These are phyloP conservation scores for Leccinum olivaceoglutinosum DNA, from an alignment of 1,284 basidiomycete species.

Conservation along the genomic window DNA sequence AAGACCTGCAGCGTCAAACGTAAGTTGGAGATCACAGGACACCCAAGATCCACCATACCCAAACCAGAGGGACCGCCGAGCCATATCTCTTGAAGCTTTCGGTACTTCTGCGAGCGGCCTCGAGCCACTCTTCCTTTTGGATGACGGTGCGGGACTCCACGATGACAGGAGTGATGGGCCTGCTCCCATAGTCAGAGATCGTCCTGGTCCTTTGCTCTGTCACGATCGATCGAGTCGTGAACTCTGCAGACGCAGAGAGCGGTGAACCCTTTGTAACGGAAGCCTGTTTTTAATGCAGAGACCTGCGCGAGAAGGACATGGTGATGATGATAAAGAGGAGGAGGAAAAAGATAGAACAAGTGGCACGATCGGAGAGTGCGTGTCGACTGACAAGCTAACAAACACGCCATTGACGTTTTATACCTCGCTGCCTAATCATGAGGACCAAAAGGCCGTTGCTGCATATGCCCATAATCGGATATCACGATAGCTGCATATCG, in stretches of 20 bases:
- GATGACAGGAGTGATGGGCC: constrained; percentile 16
- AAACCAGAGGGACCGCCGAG: constrained; percentile 28
- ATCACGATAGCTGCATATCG: background rate
- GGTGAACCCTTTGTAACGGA: constrained; percentile 6
- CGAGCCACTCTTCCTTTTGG: constrained; percentile 28
- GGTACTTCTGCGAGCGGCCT: constrained; percentile 26
- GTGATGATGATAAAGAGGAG: background rate
- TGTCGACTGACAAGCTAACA: background rate
- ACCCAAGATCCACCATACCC: constrained; percentile 16
- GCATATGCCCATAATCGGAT: background rate
- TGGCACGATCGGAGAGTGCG: background rate
- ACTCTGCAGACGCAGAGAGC: constrained; percentile 16
- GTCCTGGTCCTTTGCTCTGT: constrained; percentile 17
- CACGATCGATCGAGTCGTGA: constrained; percentile 1
- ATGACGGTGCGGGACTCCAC: constrained; percentile 17
- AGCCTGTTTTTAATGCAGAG: constrained; percentile 5
- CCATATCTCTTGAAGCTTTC: constrained; percentile 27
- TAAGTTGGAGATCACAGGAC: background rate
- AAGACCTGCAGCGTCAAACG: constrained; percentile 18
- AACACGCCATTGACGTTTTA: constrained; percentile 13
- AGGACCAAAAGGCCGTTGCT: background rate
- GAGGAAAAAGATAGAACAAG: background rate
- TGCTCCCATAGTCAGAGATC: constrained; percentile 16
- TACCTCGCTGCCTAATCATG: constrained; percentile 6
- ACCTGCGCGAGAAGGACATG: constrained; percentile 20